phyloP scores from a whole-genome alignment of 2,329 filamentous ascomycete genomes.

The Cryphonectria nitschkei region DNA sequence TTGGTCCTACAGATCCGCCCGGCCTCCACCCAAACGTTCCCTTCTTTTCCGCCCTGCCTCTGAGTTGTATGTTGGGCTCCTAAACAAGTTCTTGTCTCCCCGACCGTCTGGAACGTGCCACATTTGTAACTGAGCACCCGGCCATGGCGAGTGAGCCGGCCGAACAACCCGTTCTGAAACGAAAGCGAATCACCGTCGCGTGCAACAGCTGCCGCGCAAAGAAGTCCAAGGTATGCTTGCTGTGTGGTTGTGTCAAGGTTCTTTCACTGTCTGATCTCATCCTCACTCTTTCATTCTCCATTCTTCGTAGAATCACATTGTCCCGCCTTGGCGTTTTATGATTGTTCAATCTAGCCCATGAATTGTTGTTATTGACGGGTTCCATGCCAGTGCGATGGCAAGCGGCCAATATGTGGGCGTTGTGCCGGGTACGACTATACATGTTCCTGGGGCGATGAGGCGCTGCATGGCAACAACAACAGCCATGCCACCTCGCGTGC shows the following conservation, averaged over 20 bases:
- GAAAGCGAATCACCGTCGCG: not conserved
- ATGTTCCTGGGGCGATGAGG: slow-evolving; percentile 23
- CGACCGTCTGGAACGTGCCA: no score
- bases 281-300: no score
- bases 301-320: not conserved
- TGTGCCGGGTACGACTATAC: slow-evolving; percentile 34
- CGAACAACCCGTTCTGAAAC: not conserved
- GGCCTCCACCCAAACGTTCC: not conserved
- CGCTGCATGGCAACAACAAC: not conserved
- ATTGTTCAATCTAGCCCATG: no score
- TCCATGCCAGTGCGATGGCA: slow-evolving; percentile 29
- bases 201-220: not conserved
- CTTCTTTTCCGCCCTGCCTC: not conserved
- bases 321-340: no score
- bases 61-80: no score
- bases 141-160: not conserved
- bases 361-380: not conserved
- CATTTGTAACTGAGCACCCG: no score
- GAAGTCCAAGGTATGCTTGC: slow-evolving; percentile 11
- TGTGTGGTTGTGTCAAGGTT: not conserved
- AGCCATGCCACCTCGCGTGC: not conserved
- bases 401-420: slow-evolving; percentile 32
- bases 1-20: not conserved
- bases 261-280: not conserved
- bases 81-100: no score